These are phyloP conservation scores for Solanum sejunctum DNA, from an alignment of 257 asterid genomes.

Conservation along the genomic window DNA sequence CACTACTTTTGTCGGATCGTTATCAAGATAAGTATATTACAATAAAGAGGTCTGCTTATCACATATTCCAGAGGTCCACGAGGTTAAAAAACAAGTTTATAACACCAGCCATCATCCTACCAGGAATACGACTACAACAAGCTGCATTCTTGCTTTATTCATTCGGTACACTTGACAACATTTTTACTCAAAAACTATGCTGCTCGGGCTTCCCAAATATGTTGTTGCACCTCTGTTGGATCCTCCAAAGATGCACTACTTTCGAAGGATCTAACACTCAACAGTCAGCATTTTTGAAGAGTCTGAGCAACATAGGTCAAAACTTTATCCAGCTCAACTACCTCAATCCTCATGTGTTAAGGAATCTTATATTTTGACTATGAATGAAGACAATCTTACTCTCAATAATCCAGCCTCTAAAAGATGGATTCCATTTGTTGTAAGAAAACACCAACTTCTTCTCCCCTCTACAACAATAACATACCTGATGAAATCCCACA, in stretches of 20 bases:
- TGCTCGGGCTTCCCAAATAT: too few relatives aligned
- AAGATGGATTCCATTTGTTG: neutral
- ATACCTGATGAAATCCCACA: too few relatives aligned
- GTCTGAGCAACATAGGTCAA: too few relatives aligned
- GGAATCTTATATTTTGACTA: neutral
- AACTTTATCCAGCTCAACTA: neutral
- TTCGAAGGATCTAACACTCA: too few relatives aligned
- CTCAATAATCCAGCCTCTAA: neutral
- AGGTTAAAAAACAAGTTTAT: neutral
- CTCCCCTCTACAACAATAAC: too few relatives aligned
- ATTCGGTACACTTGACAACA: too few relatives aligned
- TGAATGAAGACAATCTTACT: neutral
- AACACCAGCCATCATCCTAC: neutral
- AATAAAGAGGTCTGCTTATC: neutral
- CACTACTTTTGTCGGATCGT: neutral
- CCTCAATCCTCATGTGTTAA: neutral
- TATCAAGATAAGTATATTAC: neutral
- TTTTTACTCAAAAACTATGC: too few relatives aligned
- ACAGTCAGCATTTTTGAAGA: too few relatives aligned
- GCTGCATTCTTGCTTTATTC: neutral
- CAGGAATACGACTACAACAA: neutral
- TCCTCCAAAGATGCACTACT: too few relatives aligned
- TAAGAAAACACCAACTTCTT: neutral
- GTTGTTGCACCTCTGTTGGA: too few relatives aligned
- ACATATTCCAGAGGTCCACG: neutral